Base-by-base conservation (phyloP, 495 filamentous ascomycete species). In the Talaromyces wortmannii region DNA sequence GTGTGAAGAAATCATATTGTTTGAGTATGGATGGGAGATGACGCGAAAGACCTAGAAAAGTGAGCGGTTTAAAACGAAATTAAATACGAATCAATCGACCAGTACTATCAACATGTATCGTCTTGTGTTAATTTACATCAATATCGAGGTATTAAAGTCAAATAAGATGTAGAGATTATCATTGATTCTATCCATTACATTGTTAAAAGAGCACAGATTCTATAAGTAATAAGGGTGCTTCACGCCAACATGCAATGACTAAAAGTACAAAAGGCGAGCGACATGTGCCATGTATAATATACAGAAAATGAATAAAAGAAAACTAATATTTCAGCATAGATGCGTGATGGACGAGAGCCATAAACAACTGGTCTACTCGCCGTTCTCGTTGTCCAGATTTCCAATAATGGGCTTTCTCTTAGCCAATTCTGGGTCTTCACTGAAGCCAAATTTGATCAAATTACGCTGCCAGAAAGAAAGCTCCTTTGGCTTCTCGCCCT, bases 381-480 rank as follows among this genome's bases (percentile, higher is more conserved):
- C 60, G 53, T 71, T 59, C 58, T 75, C 71, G 13, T 55, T 63
- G 52, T 76, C 72, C 17, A 74, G 31, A 50, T 75, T 74, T 16
- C 67, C 71, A 15, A 70, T 13, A 47, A 77, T 75, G 17, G 71
- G 65, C 62, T 75, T 72, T 48, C 63, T 62, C 57, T 63, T 69
- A 33, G 68, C 55, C 12, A 68, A 64, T 52, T 75, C 72, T 52
- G 70, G 71, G 55, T 75, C 73, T 59, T 77, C 73, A 7, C 74
- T 72, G 40, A 76, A 71, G 16, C 74, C 74, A 54, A 76, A 71
- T 33, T 74, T 61, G 45, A 77, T 67, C 74, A 71, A 77, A 63
- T 72, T 60, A 17, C 61, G 66, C 57, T 74, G 58, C 74, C 72
- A 77, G 54, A 71, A 72, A 4, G 74, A 52, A 13, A 76, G 58